These are phyloP conservation scores for Cladosporium sp. DNA, from an alignment of 2,329 filamentous ascomycete species.

Conservation along the genomic window DNA sequence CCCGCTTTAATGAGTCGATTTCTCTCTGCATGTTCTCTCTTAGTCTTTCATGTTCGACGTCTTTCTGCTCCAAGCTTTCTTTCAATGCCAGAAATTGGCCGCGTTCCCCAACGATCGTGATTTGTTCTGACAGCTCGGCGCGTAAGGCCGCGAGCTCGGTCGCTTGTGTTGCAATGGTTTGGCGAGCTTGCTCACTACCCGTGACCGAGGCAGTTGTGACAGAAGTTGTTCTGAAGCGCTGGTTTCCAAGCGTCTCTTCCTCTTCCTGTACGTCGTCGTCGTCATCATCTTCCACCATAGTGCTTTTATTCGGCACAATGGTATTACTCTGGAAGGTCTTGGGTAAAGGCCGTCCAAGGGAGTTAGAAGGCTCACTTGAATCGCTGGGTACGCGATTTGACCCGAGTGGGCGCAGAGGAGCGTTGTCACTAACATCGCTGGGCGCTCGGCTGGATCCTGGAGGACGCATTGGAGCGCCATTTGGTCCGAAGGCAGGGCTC, in stretches of 20 bases:
- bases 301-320: slow-evolving; percentile 96
- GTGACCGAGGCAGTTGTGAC: slow-evolving; percentile 18
- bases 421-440: slow-evolving; percentile 1
- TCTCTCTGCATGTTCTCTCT: slow-evolving; percentile 79
- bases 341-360: slow-evolving; percentile 69
- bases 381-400: slow-evolving; percentile 19
- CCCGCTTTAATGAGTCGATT: slow-evolving; percentile 67
- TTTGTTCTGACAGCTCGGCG: slow-evolving; percentile 6
- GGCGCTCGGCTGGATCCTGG: slow-evolving; percentile 41
- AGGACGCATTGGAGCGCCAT: slow-evolving; percentile 29
- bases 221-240: slow-evolving; percentile 13
- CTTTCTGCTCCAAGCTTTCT: slow-evolving; percentile 59
- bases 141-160: slow-evolving; percentile 59
- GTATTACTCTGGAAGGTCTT: slow-evolving; percentile 95
- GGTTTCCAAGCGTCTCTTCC: slow-evolving; percentile 7
- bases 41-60: slow-evolving; percentile 56
- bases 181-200: slow-evolving; percentile 53
- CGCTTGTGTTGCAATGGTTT: slow-evolving; percentile 79
- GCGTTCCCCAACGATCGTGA: slow-evolving; percentile 24
- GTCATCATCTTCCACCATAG: slow-evolving; percentile 88
- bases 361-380: slow-evolving; percentile 43
- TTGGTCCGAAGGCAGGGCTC: slow-evolving; percentile 36
- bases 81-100: slow-evolving; percentile 51
- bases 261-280: slow-evolving; percentile 49
- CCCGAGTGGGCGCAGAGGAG: slow-evolving; percentile 11